Conservation (phyloP, 768 basidiomycete species). For the Aureoboletus auriporus region DNA sequence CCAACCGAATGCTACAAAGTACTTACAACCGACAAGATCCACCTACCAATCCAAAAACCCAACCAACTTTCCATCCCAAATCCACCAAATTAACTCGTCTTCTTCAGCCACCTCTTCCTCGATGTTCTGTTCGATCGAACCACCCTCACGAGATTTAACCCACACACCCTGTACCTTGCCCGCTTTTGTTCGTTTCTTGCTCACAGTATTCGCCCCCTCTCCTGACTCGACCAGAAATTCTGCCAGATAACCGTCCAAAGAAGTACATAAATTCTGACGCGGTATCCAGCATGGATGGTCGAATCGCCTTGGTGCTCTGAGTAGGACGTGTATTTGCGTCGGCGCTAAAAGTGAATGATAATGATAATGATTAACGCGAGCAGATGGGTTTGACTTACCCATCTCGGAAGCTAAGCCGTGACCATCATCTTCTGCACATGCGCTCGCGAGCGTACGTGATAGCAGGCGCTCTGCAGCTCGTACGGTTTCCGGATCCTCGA, state of each 20-base stretch:
- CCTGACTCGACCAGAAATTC: conserved; percentile 33
- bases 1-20: too few relatives aligned
- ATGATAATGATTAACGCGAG: not conserved
- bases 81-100: conserved; percentile 51
- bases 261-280: conserved; percentile 37
- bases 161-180: conserved; percentile 39
- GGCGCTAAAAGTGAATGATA: conserved; percentile 29
- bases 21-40: too few relatives aligned
- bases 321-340: conserved; percentile 44
- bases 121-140: not conserved
- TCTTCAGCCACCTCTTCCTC: conserved; percentile 31
- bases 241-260: conserved; percentile 34
- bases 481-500: conserved; percentile 33
- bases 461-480: conserved; percentile 38
- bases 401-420: conserved; percentile 39
- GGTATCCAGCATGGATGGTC: conserved; percentile 45
- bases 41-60: conserved; percentile 46
- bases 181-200: conserved; percentile 26
- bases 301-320: conserved; percentile 47
- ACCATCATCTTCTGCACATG: conserved; percentile 39
- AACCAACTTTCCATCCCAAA: conserved; percentile 44
- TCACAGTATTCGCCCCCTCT: conserved; percentile 13
- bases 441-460: conserved; percentile 42
- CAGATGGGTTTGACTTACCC: conserved; percentile 21
- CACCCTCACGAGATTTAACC: conserved; percentile 26